Base-by-base conservation (phyloP, 176 grass and related monocot species). In the Phragmites australis region DNA sequence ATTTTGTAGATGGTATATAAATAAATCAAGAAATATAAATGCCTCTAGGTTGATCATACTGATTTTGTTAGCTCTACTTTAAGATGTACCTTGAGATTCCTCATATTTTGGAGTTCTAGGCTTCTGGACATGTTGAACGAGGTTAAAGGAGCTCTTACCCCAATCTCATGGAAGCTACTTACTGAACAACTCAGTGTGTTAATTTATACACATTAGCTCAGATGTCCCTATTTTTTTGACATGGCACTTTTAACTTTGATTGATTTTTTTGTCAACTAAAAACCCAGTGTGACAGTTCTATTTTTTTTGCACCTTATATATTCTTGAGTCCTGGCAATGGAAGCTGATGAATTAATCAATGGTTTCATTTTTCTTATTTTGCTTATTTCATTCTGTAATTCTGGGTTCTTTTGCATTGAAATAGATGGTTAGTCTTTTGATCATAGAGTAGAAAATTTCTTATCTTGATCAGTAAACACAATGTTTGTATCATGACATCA, bases 311-410 rank as follows among this genome's bases (percentile, higher is more conserved):
- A 60, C 9, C 56, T 55, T 46, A 53, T 75, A 30, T 52, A 9
- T 31, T 84, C 34, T 74, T 66, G 19, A 57, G 13, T 39, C 9
- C 5, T 74, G 31, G 37, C 45, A 75, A 61, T 59, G 10, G 17
- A 57, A 14, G 19, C n/a, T 52, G 34, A 59, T 68, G 34, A 74
- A 18, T 32, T 77, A 71, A 37, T 71, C 54, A 18, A 51, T 52
- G 67, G 27, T 13, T 80, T 60, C 44, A 84, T 76, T 62, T 79
- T 29, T 47, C 21, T 26, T 71, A 37, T 40, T 83, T 34, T 57
- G 14, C 22, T 51, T 55, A 8, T 51, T 75, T 40, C 10, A 14
- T 69, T 54, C 63, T 55, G 11, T 61, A 51, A 80, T 72, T 73
- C 9, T 68, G 47, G 11, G 18, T 91, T 83, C 29, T 60, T 47